Evolutionary conservation across 2,329 filamentous ascomycete species (phyloP).

Genomic region (Macrophomina phaseolina): DNA sequence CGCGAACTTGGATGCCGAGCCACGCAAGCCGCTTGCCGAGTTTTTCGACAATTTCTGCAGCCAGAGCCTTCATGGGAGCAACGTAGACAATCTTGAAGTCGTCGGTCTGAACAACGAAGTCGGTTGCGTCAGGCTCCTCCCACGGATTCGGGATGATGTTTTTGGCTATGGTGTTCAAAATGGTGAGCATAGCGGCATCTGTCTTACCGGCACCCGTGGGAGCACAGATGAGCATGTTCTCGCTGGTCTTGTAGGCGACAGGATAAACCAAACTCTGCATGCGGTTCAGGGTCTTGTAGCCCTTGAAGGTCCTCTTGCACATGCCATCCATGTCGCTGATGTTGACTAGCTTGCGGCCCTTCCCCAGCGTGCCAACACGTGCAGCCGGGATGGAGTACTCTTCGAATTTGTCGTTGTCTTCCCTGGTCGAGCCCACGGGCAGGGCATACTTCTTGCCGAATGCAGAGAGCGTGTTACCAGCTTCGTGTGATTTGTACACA

Average conservation of each 20-base stretch:
- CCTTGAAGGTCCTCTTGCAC: conserved; percentile 89
- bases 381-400: conserved; percentile 87
- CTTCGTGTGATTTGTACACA: conserved; percentile 82
- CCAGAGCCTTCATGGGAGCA: conserved; percentile 97
- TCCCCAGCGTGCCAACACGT: conserved; percentile 74
- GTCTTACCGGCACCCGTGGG: conserved; percentile 99
- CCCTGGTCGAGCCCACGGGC: conserved; percentile 74
- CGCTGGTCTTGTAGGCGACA: conserved; percentile 91
- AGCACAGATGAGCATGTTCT: conserved; percentile 98
- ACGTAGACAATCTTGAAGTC: conserved; percentile 99
- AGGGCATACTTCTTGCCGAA: conserved; percentile 83
- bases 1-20: conserved; percentile 89
- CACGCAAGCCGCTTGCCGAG: conserved; percentile 88
- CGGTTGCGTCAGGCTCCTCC: conserved; percentile 72
- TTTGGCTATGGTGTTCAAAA: conserved; percentile 87
- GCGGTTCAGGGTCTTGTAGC: conserved; percentile 90
- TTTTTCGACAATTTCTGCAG: conserved; percentile 95
- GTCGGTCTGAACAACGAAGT: conserved; percentile 82
- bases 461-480: conserved; percentile 83
- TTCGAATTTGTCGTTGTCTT: conserved; percentile 78
- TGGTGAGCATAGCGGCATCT: conserved; percentile 95
- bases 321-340: conserved; percentile 87
- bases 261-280: conserved; percentile 98
- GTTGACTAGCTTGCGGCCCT: conserved; percentile 74
- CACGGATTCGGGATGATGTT: conserved; percentile 81